These are phyloP conservation scores for Angomonas ambiguus DNA, from an alignment of 208 protist genomes.

Conservation along the genomic window DNA sequence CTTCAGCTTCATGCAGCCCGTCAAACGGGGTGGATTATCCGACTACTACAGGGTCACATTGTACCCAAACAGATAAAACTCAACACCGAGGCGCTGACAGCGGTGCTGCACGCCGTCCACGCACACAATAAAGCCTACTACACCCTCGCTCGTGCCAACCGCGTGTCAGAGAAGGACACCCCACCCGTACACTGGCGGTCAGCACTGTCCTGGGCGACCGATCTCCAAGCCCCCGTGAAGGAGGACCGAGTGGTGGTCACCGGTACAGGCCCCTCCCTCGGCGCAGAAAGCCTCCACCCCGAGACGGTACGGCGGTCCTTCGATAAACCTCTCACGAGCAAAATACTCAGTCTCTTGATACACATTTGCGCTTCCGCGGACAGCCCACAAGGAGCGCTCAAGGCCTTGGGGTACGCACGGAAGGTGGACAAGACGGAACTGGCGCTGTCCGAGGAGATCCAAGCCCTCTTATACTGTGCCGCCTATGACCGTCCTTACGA, in stretches of 20 bases:
- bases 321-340: slow-evolving; percentile 29
- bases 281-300: slow-evolving; percentile 24
- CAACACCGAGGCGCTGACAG: slow-evolving; percentile 40
- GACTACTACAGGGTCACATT: slow-evolving; percentile 63
- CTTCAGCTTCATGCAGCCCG: slow-evolving; percentile 52
- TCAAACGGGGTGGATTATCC: slow-evolving; percentile 44
- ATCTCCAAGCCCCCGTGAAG: slow-evolving; percentile 31
- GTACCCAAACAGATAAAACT: slow-evolving; percentile 47
- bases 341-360: slow-evolving; percentile 64
- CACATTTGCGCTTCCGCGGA: slow-evolving; percentile 74
- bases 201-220: slow-evolving; percentile 65
- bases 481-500: slow-evolving; percentile 66
- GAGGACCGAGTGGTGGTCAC: slow-evolving; percentile 52
- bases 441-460: slow-evolving; percentile 47
- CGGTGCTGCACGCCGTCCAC: slow-evolving; percentile 54
- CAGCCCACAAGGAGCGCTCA: slow-evolving; percentile 61
- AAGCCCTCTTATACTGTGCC: slow-evolving; percentile 71
- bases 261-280: slow-evolving; percentile 48
- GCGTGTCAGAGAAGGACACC: background rate
- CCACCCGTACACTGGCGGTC: slow-evolving; percentile 68
- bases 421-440: slow-evolving; percentile 64
- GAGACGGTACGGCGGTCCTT: slow-evolving; percentile 13
- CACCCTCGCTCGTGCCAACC: background rate
- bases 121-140: slow-evolving; percentile 56
- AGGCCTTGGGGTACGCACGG: slow-evolving; percentile 59